Evolutionary conservation across 2,329 filamentous ascomycete species (phyloP).

Genomic region (Didymella pomorum): DNA sequence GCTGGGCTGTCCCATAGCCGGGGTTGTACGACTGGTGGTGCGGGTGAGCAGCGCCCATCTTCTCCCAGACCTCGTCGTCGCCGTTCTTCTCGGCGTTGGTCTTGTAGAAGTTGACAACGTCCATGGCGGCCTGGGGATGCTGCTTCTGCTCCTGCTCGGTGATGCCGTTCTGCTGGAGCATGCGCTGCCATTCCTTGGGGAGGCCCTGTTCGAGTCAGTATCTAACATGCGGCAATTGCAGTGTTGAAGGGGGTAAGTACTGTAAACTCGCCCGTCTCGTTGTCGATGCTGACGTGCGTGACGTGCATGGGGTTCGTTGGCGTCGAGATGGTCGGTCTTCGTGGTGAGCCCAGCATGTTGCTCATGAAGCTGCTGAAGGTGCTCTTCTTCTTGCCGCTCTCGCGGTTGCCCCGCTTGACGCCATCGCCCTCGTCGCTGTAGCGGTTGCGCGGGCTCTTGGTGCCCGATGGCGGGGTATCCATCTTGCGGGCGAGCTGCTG

Average conservation of each 20-base stretch:
- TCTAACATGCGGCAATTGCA: too few species aligned
- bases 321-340: constrained; percentile 93
- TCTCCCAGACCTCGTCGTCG: constrained; percentile 92
- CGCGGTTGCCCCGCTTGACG: constrained; percentile 41
- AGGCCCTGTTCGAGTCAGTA: constrained; percentile 70
- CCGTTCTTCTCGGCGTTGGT: constrained; percentile 83
- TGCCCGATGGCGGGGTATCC: constrained; percentile 52
- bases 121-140: constrained; percentile 92
- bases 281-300: constrained; percentile 97
- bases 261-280: constrained; percentile 94
- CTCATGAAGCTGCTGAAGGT: constrained; percentile 52
- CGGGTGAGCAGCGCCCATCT: constrained; percentile 87
- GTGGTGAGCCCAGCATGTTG: constrained; percentile 68
- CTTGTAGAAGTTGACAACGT: constrained; percentile 97
- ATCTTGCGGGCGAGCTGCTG: constrained; percentile 54
- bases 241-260: constrained; percentile 57
- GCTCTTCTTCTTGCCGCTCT: constrained; percentile 53
- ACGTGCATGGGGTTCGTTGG: constrained; percentile 98
- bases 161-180: constrained; percentile 95
- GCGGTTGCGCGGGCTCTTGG: constrained; percentile 50
- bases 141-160: constrained; percentile 95
- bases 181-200: constrained; percentile 96
- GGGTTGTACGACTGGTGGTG: constrained; percentile 52
- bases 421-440: constrained; percentile 50
- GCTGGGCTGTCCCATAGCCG: constrained; percentile 54